Conservation (phyloP, 2,329 filamentous ascomycete genomes). For the Emergomyces africanus region DNA sequence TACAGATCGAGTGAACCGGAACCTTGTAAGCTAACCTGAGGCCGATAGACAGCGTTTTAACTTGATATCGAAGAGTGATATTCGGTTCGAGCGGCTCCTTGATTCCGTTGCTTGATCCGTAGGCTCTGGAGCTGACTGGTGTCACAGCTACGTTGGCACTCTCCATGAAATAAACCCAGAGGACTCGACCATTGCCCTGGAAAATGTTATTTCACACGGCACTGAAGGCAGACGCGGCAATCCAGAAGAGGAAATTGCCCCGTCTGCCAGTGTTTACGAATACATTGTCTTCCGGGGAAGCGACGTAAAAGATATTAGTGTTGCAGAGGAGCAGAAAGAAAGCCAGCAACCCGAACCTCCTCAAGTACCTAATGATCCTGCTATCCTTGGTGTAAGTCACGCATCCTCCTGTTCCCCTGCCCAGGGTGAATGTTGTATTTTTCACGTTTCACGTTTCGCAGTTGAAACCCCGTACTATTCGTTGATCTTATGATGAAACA, state of each 20-base stretch:
- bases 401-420: conserved; percentile 5
- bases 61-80: conserved; percentile 93
- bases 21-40: conserved; percentile 19
- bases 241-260: conserved; percentile 67
- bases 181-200: conserved; percentile 88
- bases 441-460: conserved; percentile 1
- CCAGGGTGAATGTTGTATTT: background rate
- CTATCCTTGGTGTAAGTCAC: conserved; percentile 86
- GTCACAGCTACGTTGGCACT: conserved; percentile 74
- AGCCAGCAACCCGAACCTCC: conserved; percentile 63
- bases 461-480: conserved; percentile 7
- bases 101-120: conserved; percentile 4
- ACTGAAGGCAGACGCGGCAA: conserved; percentile 79
- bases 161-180: conserved; percentile 98
- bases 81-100: conserved; percentile 49
- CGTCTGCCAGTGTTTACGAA: conserved; percentile 84
- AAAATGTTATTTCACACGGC: conserved; percentile 89
- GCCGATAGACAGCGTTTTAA: conserved; percentile 71
- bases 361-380: conserved; percentile 82
- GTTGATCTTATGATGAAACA: conserved; percentile 68
- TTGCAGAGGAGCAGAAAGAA: conserved; percentile 66
- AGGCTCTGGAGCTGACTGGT: conserved; percentile 22
- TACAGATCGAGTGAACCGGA: conserved; percentile 15
- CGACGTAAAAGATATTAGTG: conserved; percentile 94
- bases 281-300: conserved; percentile 98